These are phyloP conservation scores for Plasmopara viticola DNA, from an alignment of 352 stramenopile genomes.

Conservation along the genomic window DNA sequence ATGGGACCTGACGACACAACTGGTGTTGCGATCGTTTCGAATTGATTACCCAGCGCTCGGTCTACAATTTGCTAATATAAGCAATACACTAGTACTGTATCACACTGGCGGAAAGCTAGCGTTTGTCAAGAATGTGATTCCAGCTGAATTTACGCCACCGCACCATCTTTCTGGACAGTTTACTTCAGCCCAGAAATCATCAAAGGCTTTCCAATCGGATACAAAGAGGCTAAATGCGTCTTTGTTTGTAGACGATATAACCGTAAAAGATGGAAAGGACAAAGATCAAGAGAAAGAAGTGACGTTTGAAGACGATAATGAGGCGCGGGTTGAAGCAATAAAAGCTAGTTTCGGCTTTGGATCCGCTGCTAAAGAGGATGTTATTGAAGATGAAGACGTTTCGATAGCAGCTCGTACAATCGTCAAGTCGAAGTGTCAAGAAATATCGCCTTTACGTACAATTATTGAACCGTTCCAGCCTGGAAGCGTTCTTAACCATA, in stretches of 20 bases:
- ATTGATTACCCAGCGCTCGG: constrained; percentile 50
- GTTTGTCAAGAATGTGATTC: constrained; percentile 62
- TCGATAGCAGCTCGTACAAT: constrained; percentile 3
- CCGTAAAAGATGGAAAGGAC: constrained; percentile 28
- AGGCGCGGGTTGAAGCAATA: constrained; percentile 70
- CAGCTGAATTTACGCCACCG: constrained; percentile 43
- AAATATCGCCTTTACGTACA: constrained; percentile 19
- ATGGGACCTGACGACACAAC: constrained; percentile 47
- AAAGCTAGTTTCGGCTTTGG: constrained; percentile 82
- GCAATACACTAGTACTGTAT: constrained; percentile 51
- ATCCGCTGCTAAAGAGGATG: constrained; percentile 24
- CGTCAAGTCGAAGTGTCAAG: constrained; percentile 3
- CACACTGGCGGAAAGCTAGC: constrained; percentile 55
- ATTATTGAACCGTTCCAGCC: constrained; percentile 63
- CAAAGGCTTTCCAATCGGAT: constrained; percentile 10
- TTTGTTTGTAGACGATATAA: constrained; percentile 46
- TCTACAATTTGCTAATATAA: constrained; percentile 50
- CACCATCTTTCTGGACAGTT: constrained; percentile 29
- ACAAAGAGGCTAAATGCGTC: constrained; percentile 29
- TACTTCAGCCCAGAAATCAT: not conserved
- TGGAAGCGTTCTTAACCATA: constrained; percentile 41
- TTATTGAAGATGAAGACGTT: constrained; percentile 18
- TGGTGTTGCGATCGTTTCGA: constrained; percentile 49
- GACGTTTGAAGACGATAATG: constrained; percentile 50
- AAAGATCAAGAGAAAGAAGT: constrained; percentile 25